Evolutionary conservation across 257 asterid genomes (phyloP), one percentile per base, ranked within the genome.

Genomic region (Solanum bulbocastanum): DNA sequence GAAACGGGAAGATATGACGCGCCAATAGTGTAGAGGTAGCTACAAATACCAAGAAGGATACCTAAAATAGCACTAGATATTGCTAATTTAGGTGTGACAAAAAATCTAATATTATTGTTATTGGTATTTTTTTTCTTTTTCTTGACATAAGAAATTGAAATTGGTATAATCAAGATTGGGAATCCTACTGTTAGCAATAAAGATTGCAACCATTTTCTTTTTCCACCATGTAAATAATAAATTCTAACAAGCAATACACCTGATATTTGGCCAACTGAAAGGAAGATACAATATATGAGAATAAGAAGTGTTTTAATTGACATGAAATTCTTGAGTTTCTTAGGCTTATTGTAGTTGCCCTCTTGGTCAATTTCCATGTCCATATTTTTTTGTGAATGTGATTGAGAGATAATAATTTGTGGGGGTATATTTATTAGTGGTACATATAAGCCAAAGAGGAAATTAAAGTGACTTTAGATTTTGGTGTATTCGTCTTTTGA

Each of bases 21-120:
- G 11, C 92, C 91, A 16, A 87, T 87, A 2, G 92, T 89, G 85
- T 91, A 91, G 74, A 91, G 87, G 36, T 89, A 91, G 46, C 91
- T 76, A 56, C 89, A 88, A 10, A 87, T 40, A 14, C 92, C 91
- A 9, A 89, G 62, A 30, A 89, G 87, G 6, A 74, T 36, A 3
- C 92, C 92, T 20, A 91, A n/a, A 22, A 87, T 20, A 49, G 89
- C 87, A 73, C 88, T 75, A 2, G 89, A 56, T 3, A 23, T 8
- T 8, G 88, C 33, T 12, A 89, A 68, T 18, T 85, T 81, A 20
- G 88, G 89, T 12, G 90, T 83, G 84, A 89, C 81, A 10, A 90
- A 18, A 58, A 90, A 8, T 52, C 62, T 52, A 52, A 16, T 52
- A 8, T 72, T 73, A 3, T 85, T 72, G 5, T 5, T 23, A 6